Evolutionary conservation across 2,329 filamentous ascomycete genomes (phyloP), one percentile per base, ranked within the genome.

Genomic region (Exophiala aquamarina): DNA sequence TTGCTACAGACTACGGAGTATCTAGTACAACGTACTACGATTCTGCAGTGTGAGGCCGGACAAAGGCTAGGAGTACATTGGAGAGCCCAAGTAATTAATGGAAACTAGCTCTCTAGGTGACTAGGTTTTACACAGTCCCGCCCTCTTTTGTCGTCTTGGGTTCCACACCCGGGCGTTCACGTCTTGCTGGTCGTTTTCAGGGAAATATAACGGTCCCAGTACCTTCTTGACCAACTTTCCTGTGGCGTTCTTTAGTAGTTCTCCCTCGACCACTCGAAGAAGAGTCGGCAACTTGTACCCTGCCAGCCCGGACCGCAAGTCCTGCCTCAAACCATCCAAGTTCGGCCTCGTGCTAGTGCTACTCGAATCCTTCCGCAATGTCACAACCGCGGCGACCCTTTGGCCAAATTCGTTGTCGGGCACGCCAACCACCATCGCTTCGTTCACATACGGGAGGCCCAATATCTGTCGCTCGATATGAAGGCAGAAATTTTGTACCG

Each of bases 161-260:
- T 31, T 47, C 61, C 60, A 64, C 2, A 61, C 49, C 31, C 64
- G 61, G 11, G 65, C 50, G 3, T 55, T 58, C 7, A 47, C 37
- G 18, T 56, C 39, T 0, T 53, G 38, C 13, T 33, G 36, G 50
- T 61, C 64, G 28, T 56, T 54, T 1, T 64, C 63, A 21, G 50
- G 46, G 39, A 73, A 72, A 60, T 61, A 68, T 14, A 49, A 44
- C 5, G 66, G 65, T 0, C 67, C 64, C 19, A 71, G 50, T 2
- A 66, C 51, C 57, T 74, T 75, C 62, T 76, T 76, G 45, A 71
- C 65, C n/a, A 76, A 69, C 59, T 76, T 76, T 0, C 71, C 71
- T 1, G 70, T 75, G 1, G 57, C 66, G 11, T 65, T 70, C 55
- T 76, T 76, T 3, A 71, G 71, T 21, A 76, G 56, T 55, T 75